Conservation (phyloP, 495 filamentous ascomycete species). For the Aspergillus mulundensis region DNA sequence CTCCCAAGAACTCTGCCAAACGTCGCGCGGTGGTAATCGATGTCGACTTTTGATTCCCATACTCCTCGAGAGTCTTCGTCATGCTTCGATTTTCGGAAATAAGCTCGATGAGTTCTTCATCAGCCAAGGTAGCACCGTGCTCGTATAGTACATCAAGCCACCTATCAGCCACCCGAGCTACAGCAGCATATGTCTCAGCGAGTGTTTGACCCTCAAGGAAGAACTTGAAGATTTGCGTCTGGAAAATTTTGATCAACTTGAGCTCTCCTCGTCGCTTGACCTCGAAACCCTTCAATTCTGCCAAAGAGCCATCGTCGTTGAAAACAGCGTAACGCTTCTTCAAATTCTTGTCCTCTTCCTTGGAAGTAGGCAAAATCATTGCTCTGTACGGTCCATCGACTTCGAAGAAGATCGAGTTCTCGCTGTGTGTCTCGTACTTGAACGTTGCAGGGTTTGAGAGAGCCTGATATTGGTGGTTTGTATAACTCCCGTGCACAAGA, state of each 20-base stretch:
- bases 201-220: constrained; percentile 89
- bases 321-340: constrained; percentile 99
- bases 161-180: constrained; percentile 90
- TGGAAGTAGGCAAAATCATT: constrained; percentile 96
- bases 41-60: constrained; percentile 91
- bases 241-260: constrained; percentile 99
- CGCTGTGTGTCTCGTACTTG: constrained; percentile 91
- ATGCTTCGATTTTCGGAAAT: constrained; percentile 99
- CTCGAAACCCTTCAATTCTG: constrained; percentile 98
- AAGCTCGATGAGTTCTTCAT: constrained; percentile 96
- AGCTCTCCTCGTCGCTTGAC: constrained; percentile 97
- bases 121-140: constrained; percentile 79
- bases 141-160: constrained; percentile 94
- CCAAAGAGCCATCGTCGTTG: constrained; percentile 93
- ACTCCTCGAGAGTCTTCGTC: constrained; percentile 93
- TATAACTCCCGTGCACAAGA: constrained; percentile 90
- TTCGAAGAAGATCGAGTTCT: constrained; percentile 99
- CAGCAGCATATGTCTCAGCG: constrained; percentile 81
- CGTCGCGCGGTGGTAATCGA: constrained; percentile 98
- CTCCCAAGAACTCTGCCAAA: constrained; percentile 90
- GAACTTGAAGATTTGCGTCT: constrained; percentile 98
- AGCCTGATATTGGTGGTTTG: constrained; percentile 95
- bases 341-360: constrained; percentile 98
- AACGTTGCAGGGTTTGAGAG: constrained; percentile 73
- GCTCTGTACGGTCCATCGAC: constrained; percentile 96